These are phyloP conservation scores for Magnaporthales sp. DNA, from an alignment of 2,329 filamentous ascomycete genomes.

Conservation along the genomic window DNA sequence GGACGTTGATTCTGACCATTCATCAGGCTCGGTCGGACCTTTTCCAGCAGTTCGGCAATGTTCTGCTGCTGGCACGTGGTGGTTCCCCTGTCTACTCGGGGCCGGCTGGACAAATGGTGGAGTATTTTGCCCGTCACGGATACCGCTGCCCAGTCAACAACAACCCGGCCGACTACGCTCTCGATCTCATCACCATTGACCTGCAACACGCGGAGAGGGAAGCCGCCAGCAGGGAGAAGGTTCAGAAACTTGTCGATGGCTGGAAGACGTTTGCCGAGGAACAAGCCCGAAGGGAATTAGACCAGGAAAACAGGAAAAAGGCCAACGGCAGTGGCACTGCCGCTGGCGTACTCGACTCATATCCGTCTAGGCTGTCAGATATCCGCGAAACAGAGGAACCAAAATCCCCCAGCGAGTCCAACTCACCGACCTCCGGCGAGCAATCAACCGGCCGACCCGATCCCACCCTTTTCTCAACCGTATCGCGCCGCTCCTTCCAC, in stretches of 20 bases:
- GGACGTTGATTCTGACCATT: conserved; percentile 68
- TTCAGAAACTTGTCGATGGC: conserved; percentile 48
- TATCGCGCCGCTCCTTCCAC: conserved; percentile 18
- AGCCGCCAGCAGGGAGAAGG: conserved; percentile 51
- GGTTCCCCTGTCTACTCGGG: conserved; percentile 63
- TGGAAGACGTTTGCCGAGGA: conserved; percentile 33
- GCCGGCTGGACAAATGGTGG: conserved; percentile 57
- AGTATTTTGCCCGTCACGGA: conserved; percentile 69
- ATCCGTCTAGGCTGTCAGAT: conserved; percentile 6
- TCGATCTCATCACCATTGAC: conserved; percentile 70
- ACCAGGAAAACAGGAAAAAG: neutral
- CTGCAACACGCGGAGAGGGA: conserved; percentile 58
- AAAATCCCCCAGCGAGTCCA: conserved; percentile 45
- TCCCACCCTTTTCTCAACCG: neutral
- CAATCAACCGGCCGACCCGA: neutral
- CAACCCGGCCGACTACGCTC: conserved; percentile 70
- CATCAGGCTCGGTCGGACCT: conserved; percentile 69
- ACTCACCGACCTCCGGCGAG: conserved; percentile 38
- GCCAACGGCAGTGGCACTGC: neutral
- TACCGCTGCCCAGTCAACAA: conserved; percentile 59
- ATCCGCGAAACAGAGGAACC: conserved; percentile 9
- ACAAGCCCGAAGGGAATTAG: neutral
- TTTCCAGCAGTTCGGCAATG: conserved; percentile 62
- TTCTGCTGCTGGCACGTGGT: conserved; percentile 62
- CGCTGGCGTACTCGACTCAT: neutral